phyloP scores from a whole-genome alignment of 768 basidiomycete genomes.

The Mycena polygramma region DNA sequence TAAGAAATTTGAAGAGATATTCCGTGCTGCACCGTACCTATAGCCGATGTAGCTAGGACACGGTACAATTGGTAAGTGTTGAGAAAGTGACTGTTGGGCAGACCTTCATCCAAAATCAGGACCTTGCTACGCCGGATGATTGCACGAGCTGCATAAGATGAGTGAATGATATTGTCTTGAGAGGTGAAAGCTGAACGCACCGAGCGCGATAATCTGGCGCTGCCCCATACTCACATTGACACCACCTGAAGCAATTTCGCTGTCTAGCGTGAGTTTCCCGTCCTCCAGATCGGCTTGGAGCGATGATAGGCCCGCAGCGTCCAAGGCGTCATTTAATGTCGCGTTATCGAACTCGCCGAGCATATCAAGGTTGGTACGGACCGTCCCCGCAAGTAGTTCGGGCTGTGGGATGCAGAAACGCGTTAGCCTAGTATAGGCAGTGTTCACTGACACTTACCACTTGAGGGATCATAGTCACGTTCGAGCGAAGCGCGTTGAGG shows the following conservation, averaged over 20 bases:
- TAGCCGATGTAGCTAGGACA: not conserved
- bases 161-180: not conserved
- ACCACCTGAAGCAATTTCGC: constrained; percentile 40
- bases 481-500: constrained; percentile 65
- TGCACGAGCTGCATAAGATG: not conserved
- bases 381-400: constrained; percentile 56
- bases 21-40: not conserved
- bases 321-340: constrained; percentile 49
- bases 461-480: constrained; percentile 72
- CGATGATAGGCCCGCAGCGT: constrained; percentile 48
- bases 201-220: constrained; percentile 60
- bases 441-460: constrained; percentile 45
- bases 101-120: constrained; percentile 36
- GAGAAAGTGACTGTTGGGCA: not conserved
- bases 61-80: not conserved
- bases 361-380: constrained; percentile 62
- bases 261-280: constrained; percentile 47
- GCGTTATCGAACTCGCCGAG: constrained; percentile 60
- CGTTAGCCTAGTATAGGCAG: no score
- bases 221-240: constrained; percentile 59
- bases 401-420: no score
- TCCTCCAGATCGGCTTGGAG: constrained; percentile 51
- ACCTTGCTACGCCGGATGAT: constrained; percentile 38
- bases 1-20: not conserved
- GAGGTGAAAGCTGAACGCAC: constrained; percentile 36